Conservation (phyloP, 257 asterid genomes). For the Rubia yunnanensis region DNA sequence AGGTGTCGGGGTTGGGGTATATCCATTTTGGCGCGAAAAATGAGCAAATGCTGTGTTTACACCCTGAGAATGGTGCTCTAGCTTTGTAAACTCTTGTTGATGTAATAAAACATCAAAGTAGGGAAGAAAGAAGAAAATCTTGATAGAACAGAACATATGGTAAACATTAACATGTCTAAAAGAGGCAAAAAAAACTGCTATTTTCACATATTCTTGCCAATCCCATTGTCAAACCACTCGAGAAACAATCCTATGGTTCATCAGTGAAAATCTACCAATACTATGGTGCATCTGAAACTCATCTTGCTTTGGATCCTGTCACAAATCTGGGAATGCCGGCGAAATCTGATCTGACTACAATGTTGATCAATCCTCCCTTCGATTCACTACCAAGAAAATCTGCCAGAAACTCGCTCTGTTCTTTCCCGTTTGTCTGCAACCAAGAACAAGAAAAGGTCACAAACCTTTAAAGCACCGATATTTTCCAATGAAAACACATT, state of each 20-base stretch:
- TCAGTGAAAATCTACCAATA: too few species aligned
- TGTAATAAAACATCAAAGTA: constrained; percentile 9
- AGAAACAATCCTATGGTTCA: too few species aligned
- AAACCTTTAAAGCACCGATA: neutral
- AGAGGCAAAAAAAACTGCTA: neutral
- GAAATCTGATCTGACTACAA: constrained; percentile 48
- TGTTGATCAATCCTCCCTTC: constrained; percentile 41
- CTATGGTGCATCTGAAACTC: too few species aligned
- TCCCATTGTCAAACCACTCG: too few species aligned
- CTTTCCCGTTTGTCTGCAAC: constrained; percentile 79
- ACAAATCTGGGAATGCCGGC: constrained; percentile 72
- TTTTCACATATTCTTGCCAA: too few species aligned
- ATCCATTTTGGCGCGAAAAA: constrained; percentile 11
- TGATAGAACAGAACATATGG: neutral
- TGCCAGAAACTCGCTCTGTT: constrained; percentile 51
- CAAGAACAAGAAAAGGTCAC: constrained; percentile 5
- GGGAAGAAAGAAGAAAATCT: neutral
- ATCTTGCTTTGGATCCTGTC: constrained; percentile 47
- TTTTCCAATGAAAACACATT: neutral
- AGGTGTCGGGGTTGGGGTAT: constrained; percentile 13
- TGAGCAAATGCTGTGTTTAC: constrained; percentile 35
- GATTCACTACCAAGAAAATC: constrained; percentile 37
- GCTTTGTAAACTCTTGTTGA: constrained; percentile 9
- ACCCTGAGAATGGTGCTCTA: constrained; percentile 21
- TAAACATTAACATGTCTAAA: too few species aligned